These are phyloP conservation scores for Trichophyton verrucosum DNA, from an alignment of 2,329 filamentous ascomycete species.

Conservation along the genomic window DNA sequence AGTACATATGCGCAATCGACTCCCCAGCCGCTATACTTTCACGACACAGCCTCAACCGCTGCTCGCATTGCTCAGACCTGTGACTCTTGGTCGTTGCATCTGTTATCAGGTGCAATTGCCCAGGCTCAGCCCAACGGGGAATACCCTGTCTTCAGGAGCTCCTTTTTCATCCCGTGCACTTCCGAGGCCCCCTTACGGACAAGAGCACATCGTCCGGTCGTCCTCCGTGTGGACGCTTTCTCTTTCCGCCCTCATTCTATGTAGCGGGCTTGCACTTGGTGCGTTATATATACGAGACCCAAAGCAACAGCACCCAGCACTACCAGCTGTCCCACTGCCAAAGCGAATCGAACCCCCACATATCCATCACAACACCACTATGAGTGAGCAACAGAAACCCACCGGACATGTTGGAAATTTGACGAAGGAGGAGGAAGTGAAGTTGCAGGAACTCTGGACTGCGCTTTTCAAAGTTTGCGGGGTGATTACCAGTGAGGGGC, in stretches of 20 bases:
- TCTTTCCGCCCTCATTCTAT: conserved; percentile 22
- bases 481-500: conserved; percentile 32
- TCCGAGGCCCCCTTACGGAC: background rate
- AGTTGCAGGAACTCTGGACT: conserved; percentile 77
- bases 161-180: background rate
- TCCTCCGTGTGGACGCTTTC: conserved; percentile 29
- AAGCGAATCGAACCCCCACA: background rate
- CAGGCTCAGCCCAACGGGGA: background rate
- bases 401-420: conserved; percentile 69
- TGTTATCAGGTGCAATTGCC: background rate
- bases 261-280: conserved; percentile 25
- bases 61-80: background rate
- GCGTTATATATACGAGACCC: conserved; percentile 21
- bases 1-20: conserved; percentile 2
- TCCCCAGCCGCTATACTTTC: background rate
- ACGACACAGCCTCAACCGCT: background rate
- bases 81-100: background rate
- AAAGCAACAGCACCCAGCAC: background rate
- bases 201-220: conserved; percentile 15
- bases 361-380: conserved; percentile 13
- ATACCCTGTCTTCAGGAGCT: background rate
- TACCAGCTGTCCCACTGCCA: background rate
- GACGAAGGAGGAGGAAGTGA: conserved; percentile 77
- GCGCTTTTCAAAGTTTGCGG: conserved; percentile 62
- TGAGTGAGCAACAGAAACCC: conserved; percentile 22